Conservation (phyloP, 2,329 filamentous ascomycete species). For the Aspergillus spinulosporus region DNA sequence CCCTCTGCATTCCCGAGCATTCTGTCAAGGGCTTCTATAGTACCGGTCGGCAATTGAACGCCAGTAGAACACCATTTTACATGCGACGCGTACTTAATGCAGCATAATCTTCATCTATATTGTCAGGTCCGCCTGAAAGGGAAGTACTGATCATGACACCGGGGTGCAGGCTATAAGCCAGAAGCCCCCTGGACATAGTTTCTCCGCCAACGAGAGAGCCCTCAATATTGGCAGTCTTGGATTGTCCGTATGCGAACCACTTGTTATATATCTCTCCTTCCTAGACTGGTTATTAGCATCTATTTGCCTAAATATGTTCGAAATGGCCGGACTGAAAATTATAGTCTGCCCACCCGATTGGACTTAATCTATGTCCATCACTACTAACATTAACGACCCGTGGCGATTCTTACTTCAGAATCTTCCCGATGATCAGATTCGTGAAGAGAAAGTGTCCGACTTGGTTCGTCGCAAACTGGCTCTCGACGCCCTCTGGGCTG, state of each 20-base stretch:
- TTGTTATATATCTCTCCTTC: constrained; percentile 30
- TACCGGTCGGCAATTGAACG: neutral
- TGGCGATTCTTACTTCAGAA: constrained; percentile 22
- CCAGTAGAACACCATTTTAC: neutral
- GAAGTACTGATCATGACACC: constrained; percentile 29
- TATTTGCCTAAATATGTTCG: neutral
- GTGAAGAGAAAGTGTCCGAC: constrained; percentile 44
- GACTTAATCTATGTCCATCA: constrained; percentile 45
- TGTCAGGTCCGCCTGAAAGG: constrained; percentile 19
- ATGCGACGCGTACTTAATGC: constrained; percentile 15
- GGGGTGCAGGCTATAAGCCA: constrained; percentile 30
- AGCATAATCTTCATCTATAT: constrained; percentile 17
- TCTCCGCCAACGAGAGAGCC: constrained; percentile 38
- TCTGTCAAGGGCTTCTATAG: constrained; percentile 13
- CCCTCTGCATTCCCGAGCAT: constrained; percentile 23
- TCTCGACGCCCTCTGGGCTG: constrained; percentile 41
- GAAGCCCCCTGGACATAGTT: constrained; percentile 25
- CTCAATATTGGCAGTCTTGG: constrained; percentile 52
- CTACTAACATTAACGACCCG: constrained; percentile 50
- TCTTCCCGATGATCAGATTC: constrained; percentile 39
- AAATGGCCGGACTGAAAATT: constrained; percentile 42
- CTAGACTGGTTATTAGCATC: constrained; percentile 10
- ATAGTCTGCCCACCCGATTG: constrained; percentile 48
- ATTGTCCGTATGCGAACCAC: constrained; percentile 46
- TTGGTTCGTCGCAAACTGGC: constrained; percentile 42